A percentile compares a stretch with the other conserved stretches of the same genome.
These are phyloP conservation scores for Paecilomyces variotii DNA, from an alignment of 2,329 filamentous ascomycete genomes.

Conservation along the genomic window DNA sequence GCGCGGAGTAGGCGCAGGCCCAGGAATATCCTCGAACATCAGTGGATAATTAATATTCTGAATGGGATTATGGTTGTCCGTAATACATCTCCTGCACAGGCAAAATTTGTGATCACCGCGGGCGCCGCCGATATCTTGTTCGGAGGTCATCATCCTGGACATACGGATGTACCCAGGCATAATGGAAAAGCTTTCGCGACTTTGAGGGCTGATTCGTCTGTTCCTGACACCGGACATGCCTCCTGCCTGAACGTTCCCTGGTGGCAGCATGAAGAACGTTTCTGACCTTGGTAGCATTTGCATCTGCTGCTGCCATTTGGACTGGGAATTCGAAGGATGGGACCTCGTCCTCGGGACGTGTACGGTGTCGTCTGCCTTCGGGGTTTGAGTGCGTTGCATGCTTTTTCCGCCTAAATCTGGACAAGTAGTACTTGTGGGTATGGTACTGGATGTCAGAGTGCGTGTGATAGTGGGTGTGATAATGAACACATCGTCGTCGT, in stretches of 20 bases:
- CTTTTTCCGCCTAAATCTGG: not conserved
- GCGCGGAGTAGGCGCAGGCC: not conserved
- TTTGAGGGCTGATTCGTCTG: conserved; percentile 5
- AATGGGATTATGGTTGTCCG: not conserved
- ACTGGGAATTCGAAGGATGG: conserved; percentile 10
- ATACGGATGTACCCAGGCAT: conserved; percentile 33
- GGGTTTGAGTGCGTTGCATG: not conserved
- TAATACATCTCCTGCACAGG: not conserved
- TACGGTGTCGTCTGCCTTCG: not conserved
- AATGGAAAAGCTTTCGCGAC: conserved; percentile 11
- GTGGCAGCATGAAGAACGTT: conserved; percentile 13
- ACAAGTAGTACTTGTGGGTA: conserved; percentile 5
- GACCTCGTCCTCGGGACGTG: not conserved
- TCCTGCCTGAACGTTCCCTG: conserved; percentile 8
- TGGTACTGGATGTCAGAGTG: conserved; percentile 28
- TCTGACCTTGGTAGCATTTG: conserved; percentile 17
- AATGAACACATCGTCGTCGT: conserved; percentile 27
- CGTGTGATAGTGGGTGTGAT: conserved; percentile 35
- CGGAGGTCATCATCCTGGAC: conserved; percentile 19
- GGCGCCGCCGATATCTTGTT: conserved; percentile 3
- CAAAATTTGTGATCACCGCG: not conserved
- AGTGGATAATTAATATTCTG: not conserved
- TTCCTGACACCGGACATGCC: conserved; percentile 10
- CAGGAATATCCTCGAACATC: conserved; percentile 1
- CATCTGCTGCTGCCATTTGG: conserved; percentile 17